Percentiles rank a stretch among this genome's conserved stretches.
phyloP scores from a whole-genome alignment of 1,139 yeast genomes.

The Suhomyces coccinellae region DNA sequence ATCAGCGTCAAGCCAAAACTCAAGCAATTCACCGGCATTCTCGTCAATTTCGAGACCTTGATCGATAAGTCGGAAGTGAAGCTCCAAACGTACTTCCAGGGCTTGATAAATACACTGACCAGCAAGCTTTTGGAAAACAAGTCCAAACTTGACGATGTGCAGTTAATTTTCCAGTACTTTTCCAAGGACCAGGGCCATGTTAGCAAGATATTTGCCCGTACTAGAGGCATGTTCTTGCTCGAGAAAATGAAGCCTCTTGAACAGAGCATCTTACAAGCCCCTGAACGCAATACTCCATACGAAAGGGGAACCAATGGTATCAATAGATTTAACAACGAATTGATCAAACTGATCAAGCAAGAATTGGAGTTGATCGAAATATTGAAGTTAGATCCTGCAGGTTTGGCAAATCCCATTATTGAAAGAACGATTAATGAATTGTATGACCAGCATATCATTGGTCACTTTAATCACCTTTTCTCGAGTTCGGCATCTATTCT shows the following conservation, averaged over 20 bases:
- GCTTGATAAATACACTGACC: slow-evolving; percentile 17
- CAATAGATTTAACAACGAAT: slow-evolving; percentile 52
- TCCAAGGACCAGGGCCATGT: slow-evolving; percentile 34
- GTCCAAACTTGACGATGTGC: slow-evolving; percentile 23
- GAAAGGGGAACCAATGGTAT: slow-evolving; percentile 68
- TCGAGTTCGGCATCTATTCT: slow-evolving; percentile 14
- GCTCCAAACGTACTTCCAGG: slow-evolving; percentile 36
- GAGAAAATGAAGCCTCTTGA: slow-evolving; percentile 41
- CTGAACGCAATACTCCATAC: slow-evolving; percentile 44
- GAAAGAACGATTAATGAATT: slow-evolving; percentile 26
- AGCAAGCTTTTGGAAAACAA: slow-evolving; percentile 14
- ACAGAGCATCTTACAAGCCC: slow-evolving; percentile 36
- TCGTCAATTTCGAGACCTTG: slow-evolving; percentile 46
- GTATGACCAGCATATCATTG: slow-evolving; percentile 18
- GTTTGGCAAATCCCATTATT: slow-evolving; percentile 24
- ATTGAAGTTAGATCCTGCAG: slow-evolving; percentile 16
- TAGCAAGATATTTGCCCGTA: slow-evolving; percentile 45
- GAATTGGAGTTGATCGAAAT: slow-evolving; percentile 41
- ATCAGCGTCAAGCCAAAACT: slow-evolving; percentile 40
- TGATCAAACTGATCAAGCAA: slow-evolving; percentile 49
- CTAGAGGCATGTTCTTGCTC: slow-evolving; percentile 46
- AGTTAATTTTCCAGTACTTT: slow-evolving; percentile 47
- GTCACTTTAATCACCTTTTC: slow-evolving; percentile 16
- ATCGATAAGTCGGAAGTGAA: slow-evolving; percentile 49
- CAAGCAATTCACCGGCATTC: slow-evolving; percentile 50